A percentile compares a stretch with the other conserved stretches of the same genome.
These are phyloP conservation scores for Botrytis medusae DNA, from an alignment of 2,329 filamentous ascomycete species.

Conservation along the genomic window DNA sequence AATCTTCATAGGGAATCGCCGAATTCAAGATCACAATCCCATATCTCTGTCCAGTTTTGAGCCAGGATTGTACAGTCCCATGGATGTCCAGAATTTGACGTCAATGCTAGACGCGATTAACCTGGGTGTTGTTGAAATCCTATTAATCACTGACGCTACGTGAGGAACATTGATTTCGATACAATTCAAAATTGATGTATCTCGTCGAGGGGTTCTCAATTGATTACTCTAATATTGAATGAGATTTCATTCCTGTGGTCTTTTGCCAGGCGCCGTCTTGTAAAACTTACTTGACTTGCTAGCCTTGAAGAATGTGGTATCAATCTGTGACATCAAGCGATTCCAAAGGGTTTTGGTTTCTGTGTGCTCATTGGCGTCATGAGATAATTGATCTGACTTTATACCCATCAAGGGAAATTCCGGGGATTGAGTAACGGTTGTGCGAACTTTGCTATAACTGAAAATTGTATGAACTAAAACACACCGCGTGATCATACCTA, in stretches of 20 bases:
- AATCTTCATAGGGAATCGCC: background rate
- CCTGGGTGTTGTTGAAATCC: background rate
- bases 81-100: background rate
- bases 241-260: background rate
- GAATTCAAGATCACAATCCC: background rate
- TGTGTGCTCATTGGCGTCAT: background rate
- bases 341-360: constrained; percentile 7
- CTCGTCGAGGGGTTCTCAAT: background rate
- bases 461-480: constrained; percentile 6
- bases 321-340: constrained; percentile 12
- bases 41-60: background rate
- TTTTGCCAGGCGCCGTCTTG: background rate
- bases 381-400: background rate
- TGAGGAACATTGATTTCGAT: background rate
- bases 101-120: background rate
- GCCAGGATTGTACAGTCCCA: background rate
- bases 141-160: background rate
- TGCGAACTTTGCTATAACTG: background rate
- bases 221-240: background rate
- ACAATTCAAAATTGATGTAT: background rate
- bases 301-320: background rate
- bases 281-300: background rate
- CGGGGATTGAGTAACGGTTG: constrained; percentile 9
- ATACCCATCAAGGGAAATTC: constrained; percentile 13
- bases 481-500: constrained; percentile 15